Percentiles rank a stretch among this genome's conserved stretches.
phyloP scores from a whole-genome alignment of 805 yeast species.

The Suhomyces prunicola region DNA sequence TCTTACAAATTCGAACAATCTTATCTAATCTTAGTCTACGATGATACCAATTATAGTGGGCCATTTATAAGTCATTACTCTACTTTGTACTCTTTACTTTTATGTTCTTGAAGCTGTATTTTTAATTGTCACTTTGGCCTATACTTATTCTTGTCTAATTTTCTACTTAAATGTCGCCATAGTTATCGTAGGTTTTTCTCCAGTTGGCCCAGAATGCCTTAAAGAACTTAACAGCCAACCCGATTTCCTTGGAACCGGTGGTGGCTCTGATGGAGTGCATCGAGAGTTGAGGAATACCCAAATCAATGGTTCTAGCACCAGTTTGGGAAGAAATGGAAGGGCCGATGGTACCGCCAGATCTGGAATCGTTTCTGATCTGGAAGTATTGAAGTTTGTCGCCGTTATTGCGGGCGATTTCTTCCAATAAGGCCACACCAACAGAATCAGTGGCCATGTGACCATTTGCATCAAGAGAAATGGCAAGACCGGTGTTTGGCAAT shows the following conservation, averaged over 20 bases:
- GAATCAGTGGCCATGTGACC: conserved; percentile 83
- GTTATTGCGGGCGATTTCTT: conserved; percentile 63
- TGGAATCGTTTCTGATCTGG: conserved; percentile 81
- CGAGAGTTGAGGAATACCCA: conserved; percentile 79
- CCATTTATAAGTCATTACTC: no score
- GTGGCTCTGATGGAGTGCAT: conserved; percentile 88
- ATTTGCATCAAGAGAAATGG: conserved; percentile 71
- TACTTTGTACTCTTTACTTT: no score
- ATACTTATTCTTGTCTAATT: background rate
- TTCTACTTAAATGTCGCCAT: conserved; percentile 42
- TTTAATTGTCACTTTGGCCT: background rate
- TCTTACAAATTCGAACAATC: no score
- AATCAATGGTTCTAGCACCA: conserved; percentile 73
- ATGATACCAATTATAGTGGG: background rate
- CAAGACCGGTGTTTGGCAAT: conserved; percentile 70
- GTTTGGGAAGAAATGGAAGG: conserved; percentile 62
- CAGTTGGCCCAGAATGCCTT: conserved; percentile 65
- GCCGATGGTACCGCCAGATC: conserved; percentile 90
- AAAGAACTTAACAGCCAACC: conserved; percentile 70
- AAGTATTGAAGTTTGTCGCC: conserved; percentile 71
- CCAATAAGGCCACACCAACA: conserved; percentile 65
- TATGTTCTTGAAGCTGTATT: background rate
- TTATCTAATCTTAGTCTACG: background rate
- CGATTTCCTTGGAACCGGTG: conserved; percentile 73
- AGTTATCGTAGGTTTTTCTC: conserved; percentile 56